A percentile compares a stretch with the other conserved stretches of the same genome.
Conservation (phyloP, 306 rosid genomes). For the Cercis canadensis region DNA sequence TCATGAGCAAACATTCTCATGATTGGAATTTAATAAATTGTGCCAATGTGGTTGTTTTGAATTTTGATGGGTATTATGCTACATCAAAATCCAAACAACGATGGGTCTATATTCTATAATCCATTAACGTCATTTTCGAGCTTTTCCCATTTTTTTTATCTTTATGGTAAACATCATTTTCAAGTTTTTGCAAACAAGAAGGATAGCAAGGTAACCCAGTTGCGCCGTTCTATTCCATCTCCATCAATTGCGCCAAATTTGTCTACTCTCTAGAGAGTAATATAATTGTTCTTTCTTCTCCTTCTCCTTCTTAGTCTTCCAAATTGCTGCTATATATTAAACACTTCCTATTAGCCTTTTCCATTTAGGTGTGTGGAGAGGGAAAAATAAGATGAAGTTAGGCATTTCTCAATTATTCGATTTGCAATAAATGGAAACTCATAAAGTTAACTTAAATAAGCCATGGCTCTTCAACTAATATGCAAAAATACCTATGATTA, state of each 20-base stretch:
- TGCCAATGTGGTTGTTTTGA: too few relatives aligned
- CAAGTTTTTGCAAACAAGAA: slow-evolving; percentile 22
- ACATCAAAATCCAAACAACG: too few relatives aligned
- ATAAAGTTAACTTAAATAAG: background rate
- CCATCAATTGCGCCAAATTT: slow-evolving; percentile 43
- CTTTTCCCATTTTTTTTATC: too few relatives aligned
- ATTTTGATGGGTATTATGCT: too few relatives aligned
- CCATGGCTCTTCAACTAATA: slow-evolving; percentile 10
- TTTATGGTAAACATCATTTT: slow-evolving; percentile 20
- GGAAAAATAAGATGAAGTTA: too few relatives aligned
- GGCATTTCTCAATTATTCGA: slow-evolving; percentile 38
- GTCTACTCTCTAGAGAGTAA: slow-evolving; percentile 26
- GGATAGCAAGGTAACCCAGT: slow-evolving; percentile 16
- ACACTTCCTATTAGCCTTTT: slow-evolving; percentile 19
- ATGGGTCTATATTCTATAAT: too few relatives aligned
- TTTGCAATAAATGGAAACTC: background rate
- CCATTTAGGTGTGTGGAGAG: slow-evolving; percentile 13
- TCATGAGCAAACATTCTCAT: slow-evolving; percentile 31
- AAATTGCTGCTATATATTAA: slow-evolving; percentile 16
- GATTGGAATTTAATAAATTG: slow-evolving; percentile 13
- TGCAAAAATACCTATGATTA: slow-evolving; percentile 39
- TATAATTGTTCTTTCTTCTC: slow-evolving; percentile 16
- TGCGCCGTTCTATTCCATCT: slow-evolving; percentile 20
- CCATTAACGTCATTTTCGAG: slow-evolving; percentile 28
- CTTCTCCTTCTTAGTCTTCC: slow-evolving; percentile 23